Conservation (phyloP, 1,284 basidiomycete genomes). For the Peniophora sp. region DNA sequence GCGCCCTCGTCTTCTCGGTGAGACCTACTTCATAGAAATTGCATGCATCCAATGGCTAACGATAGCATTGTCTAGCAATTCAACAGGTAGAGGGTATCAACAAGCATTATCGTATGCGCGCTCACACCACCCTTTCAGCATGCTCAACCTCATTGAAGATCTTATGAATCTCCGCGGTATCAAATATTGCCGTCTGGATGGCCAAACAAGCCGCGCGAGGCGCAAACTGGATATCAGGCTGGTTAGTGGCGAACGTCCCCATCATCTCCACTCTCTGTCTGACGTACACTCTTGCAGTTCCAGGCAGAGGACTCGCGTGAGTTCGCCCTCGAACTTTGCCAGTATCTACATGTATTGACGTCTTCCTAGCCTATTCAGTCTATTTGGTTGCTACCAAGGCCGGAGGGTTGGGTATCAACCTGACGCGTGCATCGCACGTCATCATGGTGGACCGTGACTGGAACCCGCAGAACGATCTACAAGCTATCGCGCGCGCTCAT, state of each 20-base stretch:
- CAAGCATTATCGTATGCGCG: no score
- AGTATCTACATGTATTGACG: conserved; percentile 32
- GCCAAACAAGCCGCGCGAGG: conserved; percentile 42
- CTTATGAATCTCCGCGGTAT: conserved; percentile 71
- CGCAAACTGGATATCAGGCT: conserved; percentile 50
- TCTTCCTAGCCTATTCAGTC: conserved; percentile 61
- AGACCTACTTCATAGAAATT: conserved; percentile 16
- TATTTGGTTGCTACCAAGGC: conserved; percentile 82
- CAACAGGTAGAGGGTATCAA: conserved; percentile 37
- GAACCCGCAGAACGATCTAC: conserved; percentile 85
- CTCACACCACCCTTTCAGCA: conserved; percentile 35
- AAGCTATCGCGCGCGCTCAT: conserved; percentile 82
- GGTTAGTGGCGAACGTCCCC: conserved; percentile 22
- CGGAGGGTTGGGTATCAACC: conserved; percentile 83
- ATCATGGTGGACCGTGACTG: conserved; percentile 72
- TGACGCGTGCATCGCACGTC: conserved; percentile 77
- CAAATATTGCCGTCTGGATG: conserved; percentile 74
- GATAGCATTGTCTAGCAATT: conserved; percentile 34
- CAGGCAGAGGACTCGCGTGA: conserved; percentile 49
- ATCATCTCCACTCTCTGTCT: not conserved
- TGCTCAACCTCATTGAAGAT: conserved; percentile 81
- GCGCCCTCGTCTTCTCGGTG: conserved; percentile 81
- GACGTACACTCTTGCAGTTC: conserved; percentile 28
- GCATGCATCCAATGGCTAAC: not conserved
- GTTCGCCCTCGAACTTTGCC: conserved; percentile 9